Base-by-base conservation (phyloP, 768 basidiomycete genomes). In the Podaxis sp. region DNA sequence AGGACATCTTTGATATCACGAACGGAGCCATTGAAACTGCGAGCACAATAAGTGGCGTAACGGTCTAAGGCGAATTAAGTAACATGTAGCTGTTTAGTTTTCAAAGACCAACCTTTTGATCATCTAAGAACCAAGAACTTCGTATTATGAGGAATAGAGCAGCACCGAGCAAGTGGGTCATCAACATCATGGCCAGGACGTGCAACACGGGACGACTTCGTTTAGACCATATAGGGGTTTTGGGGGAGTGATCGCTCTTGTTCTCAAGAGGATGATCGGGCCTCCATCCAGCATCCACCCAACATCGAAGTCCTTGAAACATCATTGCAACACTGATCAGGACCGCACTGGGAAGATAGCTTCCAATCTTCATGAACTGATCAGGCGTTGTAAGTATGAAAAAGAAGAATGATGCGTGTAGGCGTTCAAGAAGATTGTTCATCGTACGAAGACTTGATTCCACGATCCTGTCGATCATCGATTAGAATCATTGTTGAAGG, bases 351-450 rank as follows among this genome's bases (percentile, higher is more conserved):
- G 96, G 96, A 6, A 99, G 81, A 74, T 93, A 99, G 68, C 80
- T 85, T 2, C 95, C 96, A 29, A 98, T 94, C 71, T 96, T 92
- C 67, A 94, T 82, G 76, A 96, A 97, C 1, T 80, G 82, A 40
- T 79, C 75, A 2, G 79, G 76, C 22, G 73, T 77, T 13, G 89
- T 83, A 63, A 94, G 76, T 64, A 98, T 80, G 76, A 96, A 98
- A 77, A 98, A 95, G 79, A 98, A 98, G 76, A 96, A 96, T 0
- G 96, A 98, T 1, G 96, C 96, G 72, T 99, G 97, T 22, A 98
- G 85, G 15, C 97, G 87, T 71, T 99, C 97, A 19, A 98, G 82
- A 5, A 98, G 83, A 71, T 99, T 99, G 75, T 97, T 98, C 71
- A 88, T 85, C 13, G 95, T 92, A 62, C 96, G 85, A 36, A 97